Base-by-base conservation (phyloP, 2,329 filamentous ascomycete species). In the Geosmithia morbida region DNA sequence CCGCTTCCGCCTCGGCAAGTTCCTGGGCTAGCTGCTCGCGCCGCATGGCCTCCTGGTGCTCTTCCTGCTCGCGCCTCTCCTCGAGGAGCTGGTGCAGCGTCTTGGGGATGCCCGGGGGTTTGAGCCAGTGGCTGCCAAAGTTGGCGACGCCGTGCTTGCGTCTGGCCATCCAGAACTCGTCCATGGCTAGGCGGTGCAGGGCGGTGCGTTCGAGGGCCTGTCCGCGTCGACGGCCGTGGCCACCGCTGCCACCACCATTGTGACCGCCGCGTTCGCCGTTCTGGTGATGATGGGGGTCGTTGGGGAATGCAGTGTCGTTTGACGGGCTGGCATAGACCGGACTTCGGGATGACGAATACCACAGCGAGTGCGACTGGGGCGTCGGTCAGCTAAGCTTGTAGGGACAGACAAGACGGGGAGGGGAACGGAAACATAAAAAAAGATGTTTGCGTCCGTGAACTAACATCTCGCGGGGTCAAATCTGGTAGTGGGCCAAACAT, bases 41-140 rank as follows among this genome's bases (percentile, higher is more conserved):
- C 19, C 83, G 71, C 61, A 87, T 67, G 2, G 84, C 77, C 58
- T 85, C 81, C 51, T 85, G 78, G 50, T 89, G 85, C 63, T 98
- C 92, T 60, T 90, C 83, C 48, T 85, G 77, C 68, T 98, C 92
- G 11, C 85, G 77, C 54, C 83, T 80, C 67, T 98, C 92, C 65
- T 98, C 92, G 41, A 85, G 82, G 66, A 88, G 78, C 52, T 94
- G 88, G 59, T 94, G 83, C 50, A 95, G 78, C 1, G 90, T 95
- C 71, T 97, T 98, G 49, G 79, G 63, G 48, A 95, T 75, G 7
- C 90, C 92, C 0, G 87, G 88, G 0, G 92, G 92, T 49, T 84
- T 85, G 48, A 98, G 81, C 92, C 92, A 98, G 43, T 77, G 77
- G 53, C 82, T 85, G 50, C 92, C 92, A 59, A 94, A 96, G 57